Evolutionary conservation across 2,329 filamentous ascomycete species (phyloP).

Genomic region (Alternaria ethzedia): DNA sequence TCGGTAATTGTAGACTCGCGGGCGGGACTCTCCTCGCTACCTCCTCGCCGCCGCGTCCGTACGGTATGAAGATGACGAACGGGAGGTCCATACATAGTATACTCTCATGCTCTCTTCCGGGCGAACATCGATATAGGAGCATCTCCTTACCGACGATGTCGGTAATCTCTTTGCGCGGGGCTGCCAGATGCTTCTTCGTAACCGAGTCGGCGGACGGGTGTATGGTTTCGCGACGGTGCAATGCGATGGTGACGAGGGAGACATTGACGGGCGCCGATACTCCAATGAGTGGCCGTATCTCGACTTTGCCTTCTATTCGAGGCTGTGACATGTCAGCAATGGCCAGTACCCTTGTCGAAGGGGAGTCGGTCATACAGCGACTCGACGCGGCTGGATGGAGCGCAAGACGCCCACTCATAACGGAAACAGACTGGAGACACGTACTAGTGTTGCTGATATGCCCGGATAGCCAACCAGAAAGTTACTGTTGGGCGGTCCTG

Average conservation of each 20-base stretch:
- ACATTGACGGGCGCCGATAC: slow-evolving; percentile 88
- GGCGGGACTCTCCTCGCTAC: slow-evolving; percentile 88
- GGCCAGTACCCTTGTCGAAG: slow-evolving; percentile 9
- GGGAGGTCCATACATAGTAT: slow-evolving; percentile 96
- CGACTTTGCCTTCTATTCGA: slow-evolving; percentile 96
- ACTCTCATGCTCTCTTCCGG: slow-evolving; percentile 83
- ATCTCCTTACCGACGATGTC: slow-evolving; percentile 97
- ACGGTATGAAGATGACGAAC: slow-evolving; percentile 97
- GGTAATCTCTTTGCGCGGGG: slow-evolving; percentile 85
- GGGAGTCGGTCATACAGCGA: slow-evolving; percentile 3
- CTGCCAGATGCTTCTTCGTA: slow-evolving; percentile 87
- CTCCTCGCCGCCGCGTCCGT: slow-evolving; percentile 88
- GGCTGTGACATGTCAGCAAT: slow-evolving; percentile 64
- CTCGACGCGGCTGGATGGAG: slow-evolving; percentile 1
- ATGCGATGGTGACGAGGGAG: slow-evolving; percentile 90
- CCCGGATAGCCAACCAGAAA: slow-evolving; percentile 97
- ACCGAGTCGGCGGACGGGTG: slow-evolving; percentile 95
- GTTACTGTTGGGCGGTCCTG: slow-evolving; percentile 94
- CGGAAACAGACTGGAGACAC: slow-evolving; percentile 47
- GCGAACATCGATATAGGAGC: slow-evolving; percentile 83
- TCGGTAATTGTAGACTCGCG: slow-evolving; percentile 86
- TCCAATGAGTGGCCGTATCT: slow-evolving; percentile 86
- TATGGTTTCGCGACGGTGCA: slow-evolving; percentile 93
- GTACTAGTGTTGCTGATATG: slow-evolving; percentile 94
- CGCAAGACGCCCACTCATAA: slow-evolving; percentile 2